These are phyloP conservation scores for Pleurotus pulmonarius DNA, from an alignment of 768 basidiomycete genomes.

Conservation along the genomic window DNA sequence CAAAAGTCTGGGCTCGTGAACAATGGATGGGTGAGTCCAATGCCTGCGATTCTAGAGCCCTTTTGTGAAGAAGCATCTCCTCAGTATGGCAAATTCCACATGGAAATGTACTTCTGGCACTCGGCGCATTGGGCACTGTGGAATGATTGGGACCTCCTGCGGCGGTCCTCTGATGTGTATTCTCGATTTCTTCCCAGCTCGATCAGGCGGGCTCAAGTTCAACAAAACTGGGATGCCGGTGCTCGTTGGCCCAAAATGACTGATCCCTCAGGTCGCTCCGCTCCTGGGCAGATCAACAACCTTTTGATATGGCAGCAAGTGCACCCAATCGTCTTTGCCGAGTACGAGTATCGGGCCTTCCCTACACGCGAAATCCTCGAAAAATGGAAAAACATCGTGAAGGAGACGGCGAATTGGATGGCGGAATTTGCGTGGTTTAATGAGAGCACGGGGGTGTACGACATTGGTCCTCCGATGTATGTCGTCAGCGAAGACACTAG, in stretches of 20 bases:
- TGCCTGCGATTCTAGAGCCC: too few species aligned
- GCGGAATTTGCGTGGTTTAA: constrained; percentile 52
- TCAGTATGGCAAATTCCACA: constrained; percentile 52
- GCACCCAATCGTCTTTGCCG: constrained; percentile 55
- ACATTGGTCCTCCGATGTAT: constrained; percentile 61
- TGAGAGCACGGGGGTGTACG: constrained; percentile 40
- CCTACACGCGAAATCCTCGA: constrained; percentile 33
- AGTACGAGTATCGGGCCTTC: constrained; percentile 51
- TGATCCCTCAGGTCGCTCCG: constrained; percentile 53
- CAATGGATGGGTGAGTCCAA: constrained; percentile 47
- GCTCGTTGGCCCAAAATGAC: constrained; percentile 67
- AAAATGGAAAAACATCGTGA: constrained; percentile 49
- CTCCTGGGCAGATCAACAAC: constrained; percentile 60
- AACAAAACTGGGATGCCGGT: constrained; percentile 50
- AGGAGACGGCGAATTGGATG: constrained; percentile 59
- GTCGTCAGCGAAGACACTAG: constrained; percentile 54
- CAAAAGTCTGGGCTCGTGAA: constrained; percentile 53
- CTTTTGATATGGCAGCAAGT: constrained; percentile 62
- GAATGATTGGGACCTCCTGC: constrained; percentile 57
- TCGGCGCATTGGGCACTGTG: constrained; percentile 56
- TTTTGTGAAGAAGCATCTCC: too few species aligned
- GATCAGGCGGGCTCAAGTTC: constrained; percentile 43
- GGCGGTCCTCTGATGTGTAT: constrained; percentile 40
- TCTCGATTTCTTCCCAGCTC: constrained; percentile 43
- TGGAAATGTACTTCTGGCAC: constrained; percentile 60